These are phyloP conservation scores for Gossypioides kirkii DNA, from an alignment of 345 rosid genomes.

Conservation along the genomic window DNA sequence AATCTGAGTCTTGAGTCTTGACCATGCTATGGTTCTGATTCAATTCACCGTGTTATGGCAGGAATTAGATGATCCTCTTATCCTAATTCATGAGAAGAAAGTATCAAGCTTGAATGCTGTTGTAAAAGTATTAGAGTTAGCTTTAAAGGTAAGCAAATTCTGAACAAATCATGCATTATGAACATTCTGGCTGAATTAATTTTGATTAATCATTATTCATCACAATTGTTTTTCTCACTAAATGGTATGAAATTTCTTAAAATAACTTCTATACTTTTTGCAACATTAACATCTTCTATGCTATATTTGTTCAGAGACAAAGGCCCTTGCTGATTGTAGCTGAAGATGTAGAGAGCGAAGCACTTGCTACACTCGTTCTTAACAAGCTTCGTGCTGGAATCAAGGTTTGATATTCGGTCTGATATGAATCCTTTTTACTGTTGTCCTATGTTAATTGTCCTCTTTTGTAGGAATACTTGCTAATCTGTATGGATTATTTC, in stretches of 20 bases:
- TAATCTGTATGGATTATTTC: conserved; percentile 2
- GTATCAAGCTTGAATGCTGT: conserved; percentile 72
- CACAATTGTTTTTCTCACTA: neutral
- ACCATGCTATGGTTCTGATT: neutral
- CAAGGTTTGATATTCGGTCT: conserved; percentile 42
- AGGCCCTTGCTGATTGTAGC: conserved; percentile 81
- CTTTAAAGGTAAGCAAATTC: conserved; percentile 61
- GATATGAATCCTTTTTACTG: neutral
- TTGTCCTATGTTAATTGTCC: neutral
- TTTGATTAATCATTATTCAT: neutral
- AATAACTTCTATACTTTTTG: neutral
- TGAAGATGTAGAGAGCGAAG: conserved; percentile 95
- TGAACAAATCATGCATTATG: neutral
- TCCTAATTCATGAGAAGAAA: conserved; percentile 93
- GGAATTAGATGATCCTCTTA: conserved; percentile 96
- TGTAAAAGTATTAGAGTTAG: conserved; percentile 86
- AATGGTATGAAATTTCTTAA: neutral
- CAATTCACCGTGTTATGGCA: conserved; percentile 22
- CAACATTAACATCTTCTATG: neutral
- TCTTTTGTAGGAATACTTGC: neutral
- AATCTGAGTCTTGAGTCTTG: neutral
- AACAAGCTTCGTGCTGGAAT: conserved; percentile 97
- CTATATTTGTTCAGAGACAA: conserved; percentile 61
- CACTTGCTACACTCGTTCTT: conserved; percentile 75
- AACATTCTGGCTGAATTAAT: neutral